phyloP scores from a whole-genome alignment of 352 stramenopile species.

The Pythium pyrilobum region DNA sequence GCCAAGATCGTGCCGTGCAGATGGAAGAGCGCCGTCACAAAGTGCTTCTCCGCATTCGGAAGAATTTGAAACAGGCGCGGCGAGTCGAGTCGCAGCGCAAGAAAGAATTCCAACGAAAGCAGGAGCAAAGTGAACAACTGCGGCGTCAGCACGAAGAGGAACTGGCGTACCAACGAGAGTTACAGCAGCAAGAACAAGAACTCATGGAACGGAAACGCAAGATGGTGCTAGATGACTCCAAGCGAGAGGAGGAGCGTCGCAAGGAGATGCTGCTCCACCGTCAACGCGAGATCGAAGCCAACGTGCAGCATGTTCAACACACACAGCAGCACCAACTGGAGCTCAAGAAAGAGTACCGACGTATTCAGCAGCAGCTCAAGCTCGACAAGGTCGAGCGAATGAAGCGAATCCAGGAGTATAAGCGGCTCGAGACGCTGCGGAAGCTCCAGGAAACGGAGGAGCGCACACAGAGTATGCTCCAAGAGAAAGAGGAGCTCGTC shows the following conservation, averaged over 20 bases:
- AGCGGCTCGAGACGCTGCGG: conserved; percentile 83
- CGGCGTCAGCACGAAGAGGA: conserved; percentile 61
- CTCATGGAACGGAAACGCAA: conserved; percentile 65
- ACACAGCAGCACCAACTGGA: conserved; percentile 69
- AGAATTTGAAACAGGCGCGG: conserved; percentile 62
- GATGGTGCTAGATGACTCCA: conserved; percentile 61
- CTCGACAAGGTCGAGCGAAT: conserved; percentile 91
- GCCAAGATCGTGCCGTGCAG: conserved; percentile 47
- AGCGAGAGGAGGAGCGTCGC: conserved; percentile 67
- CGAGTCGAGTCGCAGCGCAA: conserved; percentile 62
- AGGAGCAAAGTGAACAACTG: conserved; percentile 46
- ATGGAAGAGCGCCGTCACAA: conserved; percentile 61
- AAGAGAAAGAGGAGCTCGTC: conserved; percentile 78
- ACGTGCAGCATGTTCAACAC: conserved; percentile 60
- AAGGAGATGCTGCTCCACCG: conserved; percentile 62
- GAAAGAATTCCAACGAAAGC: conserved; percentile 55
- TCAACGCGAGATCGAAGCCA: conserved; percentile 64
- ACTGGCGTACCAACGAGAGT: conserved; percentile 39
- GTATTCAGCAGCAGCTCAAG: conserved; percentile 78
- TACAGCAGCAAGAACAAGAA: conserved; percentile 63
- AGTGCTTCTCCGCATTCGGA: conserved; percentile 56
- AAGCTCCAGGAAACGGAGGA: conserved; percentile 83
- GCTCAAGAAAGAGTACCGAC: conserved; percentile 80
- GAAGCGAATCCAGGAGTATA: conserved; percentile 89
- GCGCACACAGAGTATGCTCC: conserved; percentile 76